Percentiles rank a stretch among this genome's conserved stretches.
Conservation (phyloP, 257 asterid genomes). For the Capsicum rhomboideum region DNA sequence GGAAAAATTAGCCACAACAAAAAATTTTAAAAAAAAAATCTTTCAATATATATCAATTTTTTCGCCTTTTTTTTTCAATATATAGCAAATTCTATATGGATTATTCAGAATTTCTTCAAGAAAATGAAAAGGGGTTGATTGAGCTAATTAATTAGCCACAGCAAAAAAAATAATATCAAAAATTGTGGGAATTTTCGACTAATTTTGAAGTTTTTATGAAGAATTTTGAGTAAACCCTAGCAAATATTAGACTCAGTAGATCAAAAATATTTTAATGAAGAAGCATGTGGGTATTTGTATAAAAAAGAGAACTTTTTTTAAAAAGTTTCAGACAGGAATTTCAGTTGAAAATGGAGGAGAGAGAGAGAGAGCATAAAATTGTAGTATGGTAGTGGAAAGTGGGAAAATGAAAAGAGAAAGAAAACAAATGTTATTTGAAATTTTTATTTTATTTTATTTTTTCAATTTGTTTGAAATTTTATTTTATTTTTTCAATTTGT, state of each 20-base stretch:
- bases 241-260: not conserved
- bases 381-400: too few species aligned
- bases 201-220: not conserved
- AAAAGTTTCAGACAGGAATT: not conserved
- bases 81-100: not conserved
- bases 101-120: not conserved
- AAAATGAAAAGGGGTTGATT: not conserved
- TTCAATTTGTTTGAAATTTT: too few species aligned
- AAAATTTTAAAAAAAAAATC: conserved; percentile 6
- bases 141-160: not conserved
- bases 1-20: not conserved
- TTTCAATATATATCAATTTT: conserved; percentile 18
- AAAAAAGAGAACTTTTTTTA: not conserved
- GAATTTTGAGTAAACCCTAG: conserved; percentile 21
- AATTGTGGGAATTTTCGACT: not conserved
- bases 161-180: not conserved
- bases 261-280: conserved; percentile 4
- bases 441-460: too few species aligned
- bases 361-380: too few species aligned
- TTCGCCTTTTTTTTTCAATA: not conserved
- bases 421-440: not conserved
- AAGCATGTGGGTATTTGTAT: conserved; percentile 3
- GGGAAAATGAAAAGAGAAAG: conserved; percentile 5
- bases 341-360: not conserved
- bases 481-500: too few species aligned